phyloP scores from a whole-genome alignment of 192 early-diverging fungal species.

The Ramicandelaber brevisporus region DNA sequence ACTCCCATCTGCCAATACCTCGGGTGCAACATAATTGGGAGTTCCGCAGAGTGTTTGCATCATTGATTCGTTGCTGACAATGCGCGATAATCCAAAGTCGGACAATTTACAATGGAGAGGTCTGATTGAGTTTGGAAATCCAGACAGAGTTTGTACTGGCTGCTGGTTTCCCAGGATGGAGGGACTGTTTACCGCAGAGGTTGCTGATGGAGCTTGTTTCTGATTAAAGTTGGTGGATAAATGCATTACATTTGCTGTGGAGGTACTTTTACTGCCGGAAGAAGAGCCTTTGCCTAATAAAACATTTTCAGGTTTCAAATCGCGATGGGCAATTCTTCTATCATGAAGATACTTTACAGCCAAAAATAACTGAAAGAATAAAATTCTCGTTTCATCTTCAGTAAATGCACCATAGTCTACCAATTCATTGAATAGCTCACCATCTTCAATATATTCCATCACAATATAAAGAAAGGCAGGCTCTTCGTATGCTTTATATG shows the following conservation, averaged over 20 bases:
- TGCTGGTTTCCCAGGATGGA: not conserved
- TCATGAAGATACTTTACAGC: constrained; percentile 49
- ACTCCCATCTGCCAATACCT: constrained; percentile 44
- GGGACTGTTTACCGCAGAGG: too few species aligned
- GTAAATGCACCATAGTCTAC: constrained; percentile 41
- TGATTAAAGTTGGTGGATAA: not conserved
- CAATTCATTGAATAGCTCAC: constrained; percentile 86
- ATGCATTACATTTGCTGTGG: not conserved
- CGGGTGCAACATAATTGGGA: constrained; percentile 73
- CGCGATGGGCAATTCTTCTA: constrained; percentile 41
- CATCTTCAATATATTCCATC: constrained; percentile 40
- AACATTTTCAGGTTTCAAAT: constrained; percentile 66
- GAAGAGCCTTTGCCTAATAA: too few species aligned
- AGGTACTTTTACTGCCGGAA: too few species aligned
- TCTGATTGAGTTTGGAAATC: not conserved
- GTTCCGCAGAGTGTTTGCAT: constrained; percentile 76
- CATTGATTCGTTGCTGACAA: constrained; percentile 28
- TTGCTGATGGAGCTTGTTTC: too few species aligned
- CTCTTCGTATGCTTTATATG: constrained; percentile 18
- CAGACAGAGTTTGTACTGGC: not conserved
- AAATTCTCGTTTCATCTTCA: constrained; percentile 49
- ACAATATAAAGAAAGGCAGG: constrained; percentile 17
- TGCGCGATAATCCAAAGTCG: constrained; percentile 88
- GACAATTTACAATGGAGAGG: constrained; percentile 58
- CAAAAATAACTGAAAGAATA: constrained; percentile 52